Evolutionary conservation across 139 green algal genomes (phyloP), one percentile per base, ranked within the genome.

Genomic region (Coelastrella sp.): DNA sequence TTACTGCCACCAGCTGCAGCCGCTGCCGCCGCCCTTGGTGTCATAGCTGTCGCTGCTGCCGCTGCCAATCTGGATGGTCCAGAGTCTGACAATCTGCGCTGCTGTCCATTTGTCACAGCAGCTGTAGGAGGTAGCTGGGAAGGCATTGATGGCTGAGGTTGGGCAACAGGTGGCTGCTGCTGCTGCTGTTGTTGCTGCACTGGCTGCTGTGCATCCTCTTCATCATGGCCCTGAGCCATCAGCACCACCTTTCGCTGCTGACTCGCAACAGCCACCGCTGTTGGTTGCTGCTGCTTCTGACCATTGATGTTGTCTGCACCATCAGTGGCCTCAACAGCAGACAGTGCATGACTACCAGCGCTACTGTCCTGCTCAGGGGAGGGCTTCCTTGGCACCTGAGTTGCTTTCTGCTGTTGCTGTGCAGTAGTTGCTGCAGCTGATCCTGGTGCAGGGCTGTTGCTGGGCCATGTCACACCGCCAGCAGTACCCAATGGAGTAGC

Each of bases 111-210:
- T 38, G 62, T 2, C 30, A 6, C 62, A n/a, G 62, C 62, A 41
- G 62, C 57, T 34, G 13, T 17, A 34, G 3, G 2, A 30, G n/a
- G 64, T 43, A 40, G 64, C 64, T 48, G 32, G 11, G 59, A 38
- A 40, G 83, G 83, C 83, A 83, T 71, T 71, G 83, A 40, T 71
- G 83, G 38, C 67, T 81, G 81, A n/a, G n/a, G n/a, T n/a, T n/a
- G n/a, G n/a, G n/a, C n/a, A n/a, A n/a, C n/a, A n/a, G n/a, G n/a
- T n/a, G n/a, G n/a, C n/a, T n/a, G 45, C 80, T 71, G 66, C 71
- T 41, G 59, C 67, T 78, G 11, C 69, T 62, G 40, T 21, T 3
- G 23, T 37, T 15, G 40, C 38, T 82, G 75, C 50, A 51, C 17
- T 64, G 17, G 73, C 50, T 66, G 73, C 45, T 43, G 50, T 34